phyloP scores from a whole-genome alignment of 2,329 filamentous ascomycete genomes.

The Pestalotiopsis sp. region DNA sequence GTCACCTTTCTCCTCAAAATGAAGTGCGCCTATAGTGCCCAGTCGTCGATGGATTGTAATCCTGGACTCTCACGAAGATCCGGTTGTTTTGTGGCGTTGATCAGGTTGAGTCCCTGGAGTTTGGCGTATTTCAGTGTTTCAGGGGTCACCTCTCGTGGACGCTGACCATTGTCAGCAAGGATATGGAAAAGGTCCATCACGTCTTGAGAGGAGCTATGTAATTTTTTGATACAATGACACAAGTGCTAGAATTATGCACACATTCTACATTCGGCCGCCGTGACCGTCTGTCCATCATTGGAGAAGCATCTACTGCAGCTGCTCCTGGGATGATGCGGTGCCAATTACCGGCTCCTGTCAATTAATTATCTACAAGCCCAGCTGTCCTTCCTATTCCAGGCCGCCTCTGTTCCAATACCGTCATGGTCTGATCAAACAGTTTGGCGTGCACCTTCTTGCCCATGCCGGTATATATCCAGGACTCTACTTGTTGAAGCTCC shows the following conservation, averaged over 20 bases:
- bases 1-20: neutral
- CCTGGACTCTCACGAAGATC: neutral
- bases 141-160: neutral
- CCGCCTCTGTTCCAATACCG: neutral
- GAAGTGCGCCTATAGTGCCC: neutral
- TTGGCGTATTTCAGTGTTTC: neutral
- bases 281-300: too few relatives aligned
- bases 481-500: neutral
- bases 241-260: too few relatives aligned
- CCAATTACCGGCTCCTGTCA: neutral
- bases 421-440: constrained; percentile 3
- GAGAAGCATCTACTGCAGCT: too few relatives aligned
- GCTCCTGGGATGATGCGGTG: neutral
- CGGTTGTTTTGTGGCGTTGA: neutral
- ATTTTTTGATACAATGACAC: too few relatives aligned
- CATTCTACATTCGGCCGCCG: too few relatives aligned
- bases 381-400: neutral
- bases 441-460: neutral
- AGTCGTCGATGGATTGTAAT: neutral
- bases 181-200: neutral
- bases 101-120: neutral
- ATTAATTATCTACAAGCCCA: neutral
- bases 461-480: neutral
- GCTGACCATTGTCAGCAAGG: neutral
- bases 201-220: neutral